Evolutionary conservation across 1,139 yeast genomes (phyloP), one percentile per base, ranked within the genome.

Genomic region (Geotrichum histeridarum): DNA sequence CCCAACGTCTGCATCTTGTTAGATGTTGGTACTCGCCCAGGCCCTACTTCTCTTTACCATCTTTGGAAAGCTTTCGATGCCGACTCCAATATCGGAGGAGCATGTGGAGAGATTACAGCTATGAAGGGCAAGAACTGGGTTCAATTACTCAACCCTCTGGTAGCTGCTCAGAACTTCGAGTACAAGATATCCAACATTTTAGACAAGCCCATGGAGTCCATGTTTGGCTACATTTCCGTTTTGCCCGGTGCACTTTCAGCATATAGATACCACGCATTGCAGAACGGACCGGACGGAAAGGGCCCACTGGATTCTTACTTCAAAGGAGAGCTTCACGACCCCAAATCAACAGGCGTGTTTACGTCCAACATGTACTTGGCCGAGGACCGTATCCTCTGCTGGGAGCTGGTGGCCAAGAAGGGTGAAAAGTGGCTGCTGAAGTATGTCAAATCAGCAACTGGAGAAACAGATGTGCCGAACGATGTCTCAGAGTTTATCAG

Each of bases 381-480:
- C 0, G 99, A 93, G 72, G 99, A 93, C 71, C 84, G 99, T 74
- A 91, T 93, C 63, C 73, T 93, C 60, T 93, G 98, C 71, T 93
- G 98, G 97, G 99, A 93, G 70, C 77, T 93, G 55, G 94, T 93
- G 11, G 95, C 98, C 5, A 91, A 93, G 66, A 79, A 77, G 62
- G 80, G 83, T 58, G 93, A 89, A 50, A 85, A 83, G 66, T 93
- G 99, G 99, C 88, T 93, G 30, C 76, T 93, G 63, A 89, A 89
- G 67, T 91, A 91, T 68, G 98, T 93, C 53, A 86, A 87, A 64
- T 87, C 83, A 70, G 97, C 98, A 1, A 85, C 87, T 31, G 99
- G 98, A 62, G 98, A 91, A 68, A 93, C 99, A 0, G 99, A 93
- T 78, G 97, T 93, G 49, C 99, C 99, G 2, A 97, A 91, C 67